Evolutionary conservation across 371 early-diverging fungal species (phyloP).

Genomic region (Apophysomyces sp.): DNA sequence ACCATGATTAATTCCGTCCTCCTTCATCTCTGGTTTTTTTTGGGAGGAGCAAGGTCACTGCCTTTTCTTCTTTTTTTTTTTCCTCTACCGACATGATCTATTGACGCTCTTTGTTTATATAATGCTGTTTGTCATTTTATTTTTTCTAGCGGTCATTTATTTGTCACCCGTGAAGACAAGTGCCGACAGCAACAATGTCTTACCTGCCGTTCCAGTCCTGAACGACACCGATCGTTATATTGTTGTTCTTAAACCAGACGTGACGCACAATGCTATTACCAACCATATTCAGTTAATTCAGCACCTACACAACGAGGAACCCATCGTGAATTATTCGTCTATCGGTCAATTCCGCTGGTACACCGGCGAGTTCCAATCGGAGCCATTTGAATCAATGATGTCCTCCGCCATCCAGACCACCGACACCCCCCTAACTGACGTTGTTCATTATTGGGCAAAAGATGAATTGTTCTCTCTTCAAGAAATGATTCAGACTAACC

Average conservation of each 20-base stretch:
- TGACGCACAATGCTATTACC: constrained; percentile 13
- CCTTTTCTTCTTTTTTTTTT: neutral
- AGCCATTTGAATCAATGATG: constrained; percentile 21
- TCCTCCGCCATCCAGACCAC: neutral
- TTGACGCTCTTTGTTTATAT: neutral
- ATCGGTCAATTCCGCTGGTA: constrained; percentile 48
- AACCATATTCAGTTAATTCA: constrained; percentile 32
- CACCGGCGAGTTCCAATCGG: constrained; percentile 26
- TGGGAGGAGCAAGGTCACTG: neutral
- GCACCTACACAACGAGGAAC: constrained; percentile 9
- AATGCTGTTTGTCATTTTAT: neutral
- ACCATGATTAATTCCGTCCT: neutral
- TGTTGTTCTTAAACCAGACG: constrained; percentile 33
- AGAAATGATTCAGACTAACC: constrained; percentile 38
- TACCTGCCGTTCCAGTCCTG: neutral
- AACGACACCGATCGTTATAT: constrained; percentile 29
- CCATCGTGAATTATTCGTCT: constrained; percentile 11
- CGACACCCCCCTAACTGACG: constrained; percentile 5
- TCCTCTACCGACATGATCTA: neutral
- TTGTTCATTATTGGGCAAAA: constrained; percentile 41
- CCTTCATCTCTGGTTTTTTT: neutral
- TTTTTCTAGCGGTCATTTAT: neutral
- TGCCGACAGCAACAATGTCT: neutral
- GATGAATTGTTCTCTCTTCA: constrained; percentile 38
- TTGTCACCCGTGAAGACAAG: neutral